These are phyloP conservation scores for Globisporangium viniferum DNA, from an alignment of 352 stramenopile genomes.

Conservation along the genomic window DNA sequence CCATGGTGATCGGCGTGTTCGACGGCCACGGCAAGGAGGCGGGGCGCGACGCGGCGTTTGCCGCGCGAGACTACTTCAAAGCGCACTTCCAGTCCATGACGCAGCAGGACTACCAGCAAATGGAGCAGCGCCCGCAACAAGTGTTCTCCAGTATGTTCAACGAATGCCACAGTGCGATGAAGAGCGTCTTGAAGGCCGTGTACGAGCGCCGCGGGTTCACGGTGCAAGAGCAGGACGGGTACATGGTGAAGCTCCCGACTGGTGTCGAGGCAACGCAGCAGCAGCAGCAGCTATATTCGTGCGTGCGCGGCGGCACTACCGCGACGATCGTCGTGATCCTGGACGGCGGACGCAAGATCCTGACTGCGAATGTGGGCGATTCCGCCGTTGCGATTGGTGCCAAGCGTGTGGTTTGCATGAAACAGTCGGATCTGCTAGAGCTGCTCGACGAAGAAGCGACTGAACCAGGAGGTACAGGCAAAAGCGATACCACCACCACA, in stretches of 20 bases:
- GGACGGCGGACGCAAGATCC: conserved; percentile 57
- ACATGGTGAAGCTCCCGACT: conserved; percentile 34
- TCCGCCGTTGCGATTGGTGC: conserved; percentile 48
- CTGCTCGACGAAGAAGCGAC: neutral
- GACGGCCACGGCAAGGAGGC: conserved; percentile 84
- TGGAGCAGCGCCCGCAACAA: conserved; percentile 50
- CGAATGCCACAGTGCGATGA: conserved; percentile 61
- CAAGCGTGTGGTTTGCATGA: conserved; percentile 3
- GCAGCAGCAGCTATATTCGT: conserved; percentile 31
- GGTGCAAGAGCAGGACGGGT: conserved; percentile 63
- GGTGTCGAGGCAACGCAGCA: conserved; percentile 9
- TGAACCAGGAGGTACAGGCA: neutral
- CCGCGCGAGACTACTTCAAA: conserved; percentile 63
- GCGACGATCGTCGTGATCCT: conserved; percentile 81
- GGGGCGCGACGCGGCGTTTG: conserved; percentile 60
- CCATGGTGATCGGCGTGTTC: conserved; percentile 74
- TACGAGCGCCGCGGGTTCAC: conserved; percentile 58
- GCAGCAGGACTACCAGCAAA: conserved; percentile 35
- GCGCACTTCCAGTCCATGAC: conserved; percentile 52
- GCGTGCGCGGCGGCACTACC: conserved; percentile 88
- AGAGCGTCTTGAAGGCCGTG: conserved; percentile 51
- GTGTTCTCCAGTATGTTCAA: conserved; percentile 52
- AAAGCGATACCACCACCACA: neutral
- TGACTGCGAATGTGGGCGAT: conserved; percentile 85
- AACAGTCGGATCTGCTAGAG: neutral